Conservation (phyloP, 257 asterid genomes). For the Prunella vulgaris region DNA sequence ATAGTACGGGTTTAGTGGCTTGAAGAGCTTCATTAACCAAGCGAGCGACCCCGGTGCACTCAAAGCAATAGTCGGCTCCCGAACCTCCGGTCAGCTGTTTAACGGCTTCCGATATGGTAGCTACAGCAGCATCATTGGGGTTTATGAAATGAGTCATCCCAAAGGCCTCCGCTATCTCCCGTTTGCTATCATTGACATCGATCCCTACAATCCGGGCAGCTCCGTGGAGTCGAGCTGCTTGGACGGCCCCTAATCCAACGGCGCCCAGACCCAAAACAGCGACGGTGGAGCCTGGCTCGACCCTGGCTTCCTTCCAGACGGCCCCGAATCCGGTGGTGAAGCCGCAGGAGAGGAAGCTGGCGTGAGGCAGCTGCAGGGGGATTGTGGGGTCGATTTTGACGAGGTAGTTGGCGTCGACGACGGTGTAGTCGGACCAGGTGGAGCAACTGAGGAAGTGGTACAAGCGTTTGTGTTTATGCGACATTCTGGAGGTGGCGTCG, state of each 20-base stretch:
- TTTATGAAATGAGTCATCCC: constrained; percentile 49
- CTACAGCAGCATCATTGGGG: constrained; percentile 17
- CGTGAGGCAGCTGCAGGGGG: constrained; percentile 41
- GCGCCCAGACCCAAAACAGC: constrained; percentile 39
- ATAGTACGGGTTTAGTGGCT: constrained; percentile 33
- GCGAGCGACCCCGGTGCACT: constrained; percentile 41
- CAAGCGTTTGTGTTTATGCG: background rate
- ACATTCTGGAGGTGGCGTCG: constrained; percentile 36
- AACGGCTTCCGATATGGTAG: constrained; percentile 31
- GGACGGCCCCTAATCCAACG: constrained; percentile 41
- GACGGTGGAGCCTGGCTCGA: constrained; percentile 30
- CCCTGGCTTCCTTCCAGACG: constrained; percentile 39
- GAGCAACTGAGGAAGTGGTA: constrained; percentile 41
- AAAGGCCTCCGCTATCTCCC: constrained; percentile 31
- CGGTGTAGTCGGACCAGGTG: constrained; percentile 49
- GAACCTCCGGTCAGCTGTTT: constrained; percentile 32
- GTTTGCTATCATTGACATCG: constrained; percentile 37
- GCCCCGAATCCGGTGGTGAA: constrained; percentile 50
- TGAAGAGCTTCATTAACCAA: constrained; percentile 42
- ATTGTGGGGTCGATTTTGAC: constrained; percentile 35
- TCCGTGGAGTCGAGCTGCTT: constrained; percentile 40
- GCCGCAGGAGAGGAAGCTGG: constrained; percentile 34
- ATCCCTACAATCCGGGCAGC: constrained; percentile 38
- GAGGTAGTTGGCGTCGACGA: constrained; percentile 35
- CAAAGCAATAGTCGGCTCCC: constrained; percentile 47